Conservation (phyloP, 2,329 filamentous ascomycete genomes). For the Blastomyces parvus region DNA sequence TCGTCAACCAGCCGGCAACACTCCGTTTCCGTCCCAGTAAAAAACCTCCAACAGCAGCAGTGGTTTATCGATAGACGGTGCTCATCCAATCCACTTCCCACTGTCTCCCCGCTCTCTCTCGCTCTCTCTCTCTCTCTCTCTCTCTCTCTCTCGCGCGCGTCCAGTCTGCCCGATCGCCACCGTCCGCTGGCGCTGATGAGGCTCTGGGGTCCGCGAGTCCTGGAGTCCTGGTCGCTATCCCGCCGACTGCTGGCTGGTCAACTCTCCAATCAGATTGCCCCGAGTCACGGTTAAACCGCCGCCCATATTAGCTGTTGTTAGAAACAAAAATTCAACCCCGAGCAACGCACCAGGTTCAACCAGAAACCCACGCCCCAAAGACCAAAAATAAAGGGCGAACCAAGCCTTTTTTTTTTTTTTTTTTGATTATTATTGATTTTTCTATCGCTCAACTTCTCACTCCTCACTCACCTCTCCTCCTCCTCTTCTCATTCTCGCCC, state of each 20-base stretch:
- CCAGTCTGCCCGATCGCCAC: not conserved
- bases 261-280: not conserved
- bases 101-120: not conserved
- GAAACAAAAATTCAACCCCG: too few relatives aligned
- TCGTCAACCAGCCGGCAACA: not conserved
- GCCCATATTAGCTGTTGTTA: too few relatives aligned
- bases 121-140: not conserved
- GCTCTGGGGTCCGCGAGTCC: not conserved
- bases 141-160: too few relatives aligned
- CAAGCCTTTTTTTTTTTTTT: not conserved
- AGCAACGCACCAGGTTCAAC: not conserved
- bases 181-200: not conserved
- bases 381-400: too few relatives aligned
- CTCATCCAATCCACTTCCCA: not conserved
- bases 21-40: not conserved
- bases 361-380: too few relatives aligned
- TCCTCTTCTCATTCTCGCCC: constrained; percentile 9
- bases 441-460: not conserved
- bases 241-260: constrained; percentile 1
- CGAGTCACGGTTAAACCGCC: not conserved
- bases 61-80: not conserved
- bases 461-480: not conserved
- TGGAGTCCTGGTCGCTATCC: not conserved
- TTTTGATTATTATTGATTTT: too few relatives aligned
- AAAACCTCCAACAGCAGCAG: not conserved